Percentiles rank a stretch among this genome's conserved stretches.
These are phyloP conservation scores for Pezicula carpinea DNA, from an alignment of 2,329 filamentous ascomycete species.

Conservation along the genomic window DNA sequence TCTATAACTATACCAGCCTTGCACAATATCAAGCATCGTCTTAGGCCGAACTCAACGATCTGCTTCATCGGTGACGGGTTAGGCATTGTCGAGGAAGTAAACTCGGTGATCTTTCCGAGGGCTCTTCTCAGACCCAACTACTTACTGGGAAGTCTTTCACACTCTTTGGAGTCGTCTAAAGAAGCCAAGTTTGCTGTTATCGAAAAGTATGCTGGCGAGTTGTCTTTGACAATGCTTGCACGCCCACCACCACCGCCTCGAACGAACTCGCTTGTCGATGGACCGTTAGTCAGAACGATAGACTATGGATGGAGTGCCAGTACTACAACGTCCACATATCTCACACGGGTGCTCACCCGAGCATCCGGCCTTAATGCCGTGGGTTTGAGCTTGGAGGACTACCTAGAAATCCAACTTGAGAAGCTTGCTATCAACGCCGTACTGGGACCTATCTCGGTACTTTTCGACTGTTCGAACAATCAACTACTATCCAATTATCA, in stretches of 20 bases:
- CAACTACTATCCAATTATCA: slow-evolving; percentile 63
- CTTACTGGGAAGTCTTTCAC: slow-evolving; percentile 40
- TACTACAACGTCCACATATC: slow-evolving; percentile 45
- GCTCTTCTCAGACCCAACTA: slow-evolving; percentile 65
- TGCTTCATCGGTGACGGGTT: slow-evolving; percentile 78
- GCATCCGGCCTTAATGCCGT: slow-evolving; percentile 58
- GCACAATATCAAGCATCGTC: slow-evolving; percentile 54
- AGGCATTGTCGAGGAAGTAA: slow-evolving; percentile 76
- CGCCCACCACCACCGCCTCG: not conserved
- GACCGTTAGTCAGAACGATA: slow-evolving; percentile 13
- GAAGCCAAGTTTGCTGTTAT: slow-evolving; percentile 35
- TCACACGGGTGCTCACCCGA: slow-evolving; percentile 60
- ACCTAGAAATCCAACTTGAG: slow-evolving; percentile 72
- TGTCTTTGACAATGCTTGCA: slow-evolving; percentile 30
- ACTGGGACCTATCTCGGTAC: slow-evolving; percentile 75
- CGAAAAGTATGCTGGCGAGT: slow-evolving; percentile 29
- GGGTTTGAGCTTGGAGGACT: slow-evolving; percentile 51
- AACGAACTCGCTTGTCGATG: not conserved
- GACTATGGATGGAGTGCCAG: slow-evolving; percentile 28
- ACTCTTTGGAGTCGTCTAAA: slow-evolving; percentile 34
- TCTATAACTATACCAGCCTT: slow-evolving; percentile 53
- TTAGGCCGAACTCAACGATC: slow-evolving; percentile 66
- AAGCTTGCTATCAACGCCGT: slow-evolving; percentile 71
- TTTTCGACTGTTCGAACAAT: slow-evolving; percentile 73
- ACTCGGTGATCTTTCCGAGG: slow-evolving; percentile 65